A percentile compares a stretch with the other conserved stretches of the same genome.
Conservation (phyloP, 441 rosid species). For the Theobroma grandiflorum region DNA sequence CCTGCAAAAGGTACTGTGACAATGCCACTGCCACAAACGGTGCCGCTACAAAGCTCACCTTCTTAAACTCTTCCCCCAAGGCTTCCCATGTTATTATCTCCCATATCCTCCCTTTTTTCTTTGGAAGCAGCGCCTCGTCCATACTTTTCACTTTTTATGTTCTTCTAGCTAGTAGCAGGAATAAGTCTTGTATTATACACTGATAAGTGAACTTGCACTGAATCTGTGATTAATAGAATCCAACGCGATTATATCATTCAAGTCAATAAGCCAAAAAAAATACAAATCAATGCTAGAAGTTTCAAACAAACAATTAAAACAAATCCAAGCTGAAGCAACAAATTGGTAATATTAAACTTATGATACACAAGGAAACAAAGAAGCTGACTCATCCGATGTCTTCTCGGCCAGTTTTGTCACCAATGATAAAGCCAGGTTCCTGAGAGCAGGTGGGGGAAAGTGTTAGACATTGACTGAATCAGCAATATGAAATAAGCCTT, state of each 20-base stretch:
- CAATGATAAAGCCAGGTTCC: neutral
- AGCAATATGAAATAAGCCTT: too few species aligned
- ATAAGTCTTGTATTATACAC: too few species aligned
- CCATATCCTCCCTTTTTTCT: constrained; percentile 13
- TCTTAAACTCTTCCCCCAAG: constrained; percentile 35
- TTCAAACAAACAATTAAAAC: neutral
- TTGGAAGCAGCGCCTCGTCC: neutral
- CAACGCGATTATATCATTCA: neutral
- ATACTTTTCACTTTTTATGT: neutral
- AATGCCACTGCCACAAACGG: constrained; percentile 42
- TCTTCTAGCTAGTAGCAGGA: too few species aligned
- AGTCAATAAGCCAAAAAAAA: neutral
- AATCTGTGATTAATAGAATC: neutral
- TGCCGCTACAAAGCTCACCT: constrained; percentile 33
- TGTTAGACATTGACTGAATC: too few species aligned
- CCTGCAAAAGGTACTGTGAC: constrained; percentile 43
- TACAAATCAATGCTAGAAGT: neutral
- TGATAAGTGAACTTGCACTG: neutral
- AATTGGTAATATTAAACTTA: neutral
- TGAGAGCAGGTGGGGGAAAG: neutral
- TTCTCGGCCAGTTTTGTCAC: neutral
- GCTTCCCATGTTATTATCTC: constrained; percentile 18
- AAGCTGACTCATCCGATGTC: neutral
- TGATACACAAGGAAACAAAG: neutral
- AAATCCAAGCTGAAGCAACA: neutral